Percentiles rank a stretch among this genome's conserved stretches.
Conservation (phyloP, 805 yeast genomes). For the Metschnikowia baotianmanensis region DNA sequence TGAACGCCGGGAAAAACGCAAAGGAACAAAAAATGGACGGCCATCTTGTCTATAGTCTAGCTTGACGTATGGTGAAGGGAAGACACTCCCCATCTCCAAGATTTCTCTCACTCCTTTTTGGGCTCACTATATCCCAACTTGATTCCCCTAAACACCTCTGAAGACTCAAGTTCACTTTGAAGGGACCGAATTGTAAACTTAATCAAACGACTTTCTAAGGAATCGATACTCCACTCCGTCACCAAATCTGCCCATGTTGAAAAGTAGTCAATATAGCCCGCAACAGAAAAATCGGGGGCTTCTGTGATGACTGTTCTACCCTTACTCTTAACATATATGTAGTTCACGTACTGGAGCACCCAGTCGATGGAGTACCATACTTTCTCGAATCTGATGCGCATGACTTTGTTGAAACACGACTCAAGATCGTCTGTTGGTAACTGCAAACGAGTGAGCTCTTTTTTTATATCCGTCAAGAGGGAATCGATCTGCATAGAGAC, state of each 20-base stretch:
- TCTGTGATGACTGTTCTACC: neutral
- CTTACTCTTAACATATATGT: constrained; percentile 2
- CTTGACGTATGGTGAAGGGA: too few species aligned
- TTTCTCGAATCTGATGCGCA: constrained; percentile 9
- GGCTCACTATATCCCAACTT: neutral
- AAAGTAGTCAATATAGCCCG: constrained; percentile 5
- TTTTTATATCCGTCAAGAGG: constrained; percentile 3
- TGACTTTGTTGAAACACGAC: constrained; percentile 4
- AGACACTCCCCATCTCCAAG: too few species aligned
- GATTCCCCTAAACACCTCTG: constrained; percentile 4
- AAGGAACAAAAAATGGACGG: too few species aligned
- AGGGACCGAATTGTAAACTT: constrained; percentile 6
- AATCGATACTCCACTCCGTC: constrained; percentile 5
- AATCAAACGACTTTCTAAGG: constrained; percentile 4
- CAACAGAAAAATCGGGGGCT: constrained; percentile 3
- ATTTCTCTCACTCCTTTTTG: neutral
- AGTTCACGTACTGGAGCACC: constrained; percentile 10
- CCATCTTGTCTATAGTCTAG: too few species aligned
- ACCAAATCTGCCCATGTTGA: constrained; percentile 9
- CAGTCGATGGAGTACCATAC: constrained; percentile 11
- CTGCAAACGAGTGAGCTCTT: constrained; percentile 2
- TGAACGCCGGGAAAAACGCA: too few species aligned
- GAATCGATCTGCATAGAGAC: constrained; percentile 1
- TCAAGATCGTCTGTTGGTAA: constrained; percentile 1
- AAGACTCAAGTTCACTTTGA: constrained; percentile 6